Evolutionary conservation across 306 rosid genomes (phyloP), one percentile per base, ranked within the genome.

Genomic region (Sechiopsis laciniata): DNA sequence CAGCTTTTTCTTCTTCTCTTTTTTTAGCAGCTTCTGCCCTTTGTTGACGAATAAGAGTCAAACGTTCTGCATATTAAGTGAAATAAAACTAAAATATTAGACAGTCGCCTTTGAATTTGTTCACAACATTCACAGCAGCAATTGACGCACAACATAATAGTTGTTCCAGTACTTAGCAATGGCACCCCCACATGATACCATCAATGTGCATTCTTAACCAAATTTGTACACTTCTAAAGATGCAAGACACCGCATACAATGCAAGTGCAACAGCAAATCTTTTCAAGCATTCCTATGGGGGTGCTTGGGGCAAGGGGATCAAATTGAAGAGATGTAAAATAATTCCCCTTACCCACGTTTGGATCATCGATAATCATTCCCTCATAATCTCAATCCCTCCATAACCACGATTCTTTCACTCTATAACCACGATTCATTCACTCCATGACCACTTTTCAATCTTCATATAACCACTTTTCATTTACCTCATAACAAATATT

Each of bases 21-120:
- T 88, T 93, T 73, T 78, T 87, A 63, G 98, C 96, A 79, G 98
- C 98, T 58, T 93, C 98, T 40, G 84, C 93, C 87, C 96, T 87
- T 78, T 93, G 90, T 78, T 87, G 87, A 5, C 98, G 85, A 75
- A 90, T 87, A 55, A 88, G 87, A 62, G 93, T 81, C 77, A 93
- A 90, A 53, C 93, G 96, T 78, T 90, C 97, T 93, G 88, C 80
- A 72, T 61, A 74, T 57, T 64, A 14, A 50, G 32, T 53, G 40
- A 32, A 77, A 19, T 61, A 11, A 59, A 75, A 37, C 75, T 75
- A 70, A 62, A 61, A 48, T 55, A 56, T 70, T 7, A 50, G 60
- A 26, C 72, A 61, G 40, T 16, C 50, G 40, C 26, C 40, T 51
- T 26, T 59, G 52, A 70, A 50, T 22, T 51, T 19, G 16, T 70